phyloP scores from a whole-genome alignment of 2,329 filamentous ascomycete species.

The Verticillium zaregamsianum region DNA sequence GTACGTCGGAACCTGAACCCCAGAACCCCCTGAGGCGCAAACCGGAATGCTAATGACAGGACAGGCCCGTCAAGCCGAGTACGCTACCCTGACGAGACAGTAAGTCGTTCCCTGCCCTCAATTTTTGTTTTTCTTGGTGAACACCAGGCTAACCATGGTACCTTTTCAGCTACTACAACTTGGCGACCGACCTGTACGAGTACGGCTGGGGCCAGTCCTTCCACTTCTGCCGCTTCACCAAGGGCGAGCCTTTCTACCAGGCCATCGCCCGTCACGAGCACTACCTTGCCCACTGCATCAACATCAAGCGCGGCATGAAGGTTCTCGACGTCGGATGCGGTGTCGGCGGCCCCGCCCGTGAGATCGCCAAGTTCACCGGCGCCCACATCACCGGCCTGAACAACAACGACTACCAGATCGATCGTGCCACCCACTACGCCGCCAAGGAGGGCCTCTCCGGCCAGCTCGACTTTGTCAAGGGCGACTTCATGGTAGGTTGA shows the following conservation, averaged over 20 bases:
- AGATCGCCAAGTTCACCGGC: constrained; percentile 90
- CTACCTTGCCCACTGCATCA: constrained; percentile 84
- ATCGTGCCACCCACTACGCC: constrained; percentile 78
- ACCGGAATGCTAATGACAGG: neutral
- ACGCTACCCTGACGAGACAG: constrained; percentile 85
- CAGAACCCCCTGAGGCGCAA: neutral
- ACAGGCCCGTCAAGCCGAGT: constrained; percentile 72
- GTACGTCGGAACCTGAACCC: constrained; percentile 36
- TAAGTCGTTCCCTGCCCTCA: constrained; percentile 39
- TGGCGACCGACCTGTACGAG: constrained; percentile 88
- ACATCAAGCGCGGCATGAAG: constrained; percentile 73
- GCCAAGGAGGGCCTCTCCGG: constrained; percentile 70
- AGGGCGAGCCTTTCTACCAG: constrained; percentile 78
- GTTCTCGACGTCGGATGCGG: constrained; percentile 95
- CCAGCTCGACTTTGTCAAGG: constrained; percentile 80
- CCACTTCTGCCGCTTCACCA: constrained; percentile 91
- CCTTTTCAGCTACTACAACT: constrained; percentile 73
- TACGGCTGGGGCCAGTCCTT: constrained; percentile 91
- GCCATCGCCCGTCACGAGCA: constrained; percentile 93
- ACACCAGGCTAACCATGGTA: neutral
- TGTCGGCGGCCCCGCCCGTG: constrained; percentile 87
- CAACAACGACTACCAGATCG: constrained; percentile 97
- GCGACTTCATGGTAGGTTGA: constrained; percentile 75
- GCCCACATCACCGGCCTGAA: constrained; percentile 84
- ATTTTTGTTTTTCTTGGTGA: neutral